These are phyloP conservation scores for Yamadazyma friedrichii DNA, from an alignment of 1,139 yeast species.

Conservation along the genomic window DNA sequence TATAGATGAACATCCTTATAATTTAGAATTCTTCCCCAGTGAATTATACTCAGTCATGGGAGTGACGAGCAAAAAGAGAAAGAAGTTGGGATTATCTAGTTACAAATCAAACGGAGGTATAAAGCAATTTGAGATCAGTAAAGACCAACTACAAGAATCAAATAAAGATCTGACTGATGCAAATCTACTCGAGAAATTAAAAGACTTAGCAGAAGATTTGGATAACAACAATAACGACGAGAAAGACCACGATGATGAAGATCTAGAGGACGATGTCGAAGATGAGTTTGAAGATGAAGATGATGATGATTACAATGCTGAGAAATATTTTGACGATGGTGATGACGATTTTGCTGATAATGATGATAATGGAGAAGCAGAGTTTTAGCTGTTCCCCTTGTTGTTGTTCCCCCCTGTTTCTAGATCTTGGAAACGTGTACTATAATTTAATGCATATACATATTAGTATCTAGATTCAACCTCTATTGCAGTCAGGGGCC, in stretches of 20 bases:
- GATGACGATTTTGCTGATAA: conserved; percentile 77
- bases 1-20: conserved; percentile 81
- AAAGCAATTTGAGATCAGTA: conserved; percentile 18
- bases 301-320: conserved; percentile 60
- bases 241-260: conserved; percentile 40
- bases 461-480: neutral
- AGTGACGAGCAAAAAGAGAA: conserved; percentile 51
- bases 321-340: conserved; percentile 62
- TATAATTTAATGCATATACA: neutral
- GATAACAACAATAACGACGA: conserved; percentile 42
- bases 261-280: conserved; percentile 31
- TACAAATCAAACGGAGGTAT: conserved; percentile 49
- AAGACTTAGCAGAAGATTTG: conserved; percentile 58
- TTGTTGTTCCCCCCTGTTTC: too few species aligned
- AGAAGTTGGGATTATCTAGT: conserved; percentile 52
- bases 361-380: conserved; percentile 82
- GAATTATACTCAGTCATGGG: conserved; percentile 81
- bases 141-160: conserved; percentile 5
- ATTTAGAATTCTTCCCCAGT: conserved; percentile 67
- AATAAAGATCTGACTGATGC: conserved; percentile 31
- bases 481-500: too few species aligned
- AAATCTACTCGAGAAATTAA: conserved; percentile 56
- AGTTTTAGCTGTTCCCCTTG: conserved; percentile 31
- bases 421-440: too few species aligned
- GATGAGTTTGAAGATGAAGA: conserved; percentile 58